Base-by-base conservation (phyloP, 257 asterid genomes). In the Jacaranda copaia region DNA sequence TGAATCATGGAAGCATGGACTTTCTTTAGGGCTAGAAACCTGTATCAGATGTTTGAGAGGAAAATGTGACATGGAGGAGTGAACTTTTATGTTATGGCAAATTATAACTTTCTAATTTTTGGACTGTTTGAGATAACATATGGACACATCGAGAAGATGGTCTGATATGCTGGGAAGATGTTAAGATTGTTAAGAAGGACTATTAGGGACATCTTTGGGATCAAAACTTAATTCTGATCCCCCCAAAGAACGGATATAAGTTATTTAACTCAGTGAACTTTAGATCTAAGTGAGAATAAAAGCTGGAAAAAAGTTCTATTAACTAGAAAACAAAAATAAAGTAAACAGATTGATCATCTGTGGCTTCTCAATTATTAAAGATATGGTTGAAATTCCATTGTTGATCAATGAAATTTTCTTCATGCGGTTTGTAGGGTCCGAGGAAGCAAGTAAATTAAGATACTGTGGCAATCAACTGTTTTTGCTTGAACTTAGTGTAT, bases 1-100 rank as follows among this genome's bases (percentile, higher is more conserved):
- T 60, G 79, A 13, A 65, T 39, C 71, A 48, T 46, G 69, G 75
- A 60, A 49, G 65, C 63, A 25, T 58, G 65, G 20, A 48, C 67
- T 9, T 42, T 14, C 40, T 43, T 79, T 32, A 5, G 71, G 11
- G 52, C 42, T 16, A 42, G 32, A 77, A 62, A 60, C 35, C 49
- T 71, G 19, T 7, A 71, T 39, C 55, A 16, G 60, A 61, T 36
- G 64, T 43, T 43, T 60, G 8, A 7, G 58, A 19, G 19, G 40
- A 15, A 62, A 51, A 51, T 0, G 16, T 38, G 20, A 45, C 40
- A 10, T 62, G 79, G 49, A 38, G 18, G 46, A 36, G 16, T 16
- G 19, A 16, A 25, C 53, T n/a, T n/a, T 76, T 40, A 13, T 75
- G 57, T 40, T 39, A 39, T 40, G 53, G 38, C 49, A 35, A 35